Evolutionary conservation across 495 filamentous ascomycete species (phyloP), one percentile per base, ranked within the genome.

Genomic region (Thermochaetoides thermophila): DNA sequence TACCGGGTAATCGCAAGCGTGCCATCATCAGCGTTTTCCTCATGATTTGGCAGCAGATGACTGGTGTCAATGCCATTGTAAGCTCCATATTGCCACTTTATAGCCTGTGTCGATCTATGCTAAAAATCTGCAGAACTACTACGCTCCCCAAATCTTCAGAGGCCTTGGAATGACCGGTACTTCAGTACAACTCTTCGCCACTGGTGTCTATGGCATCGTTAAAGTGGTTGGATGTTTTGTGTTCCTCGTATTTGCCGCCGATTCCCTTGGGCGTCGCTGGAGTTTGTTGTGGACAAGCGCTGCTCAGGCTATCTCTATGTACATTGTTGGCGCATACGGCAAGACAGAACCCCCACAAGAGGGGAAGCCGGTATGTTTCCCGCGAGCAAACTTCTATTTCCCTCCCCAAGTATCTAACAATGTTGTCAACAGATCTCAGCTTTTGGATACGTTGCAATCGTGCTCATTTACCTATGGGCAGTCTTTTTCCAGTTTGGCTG

Each of bases 31-130:
- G 44, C 17, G 40, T 58, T 7, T 52, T 65, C 20, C 63, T 82
- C 26, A 79, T 81, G 76, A 41, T 80, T 40, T 80, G 73, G 53
- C 77, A 81, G 53, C 76, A 79, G 46, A 72, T 75, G 71, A 78
- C 74, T 0, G 73, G 66, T 11, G 73, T 68, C 11, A 76, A 77
- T 40, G 71, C 59, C 10, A 58, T 59, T 44, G 29, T 31, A 31
- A 3, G 29, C 21, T 3, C 11, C 21, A 24, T 6, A 6, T 24
- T n/a, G n/a, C n/a, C n/a, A n/a, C n/a, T n/a, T n/a, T n/a, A n/a
- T n/a, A n/a, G n/a, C n/a, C n/a, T n/a, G n/a, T n/a, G n/a, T n/a
- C n/a, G n/a, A n/a, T n/a, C n/a, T n/a, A n/a, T n/a, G n/a, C n/a
- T n/a, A n/a, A n/a, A n/a, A 6, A 24, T 24, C 29, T 31, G 2